Conservation (phyloP, 164 flowering plant species). For the Stephania cephalantha region DNA sequence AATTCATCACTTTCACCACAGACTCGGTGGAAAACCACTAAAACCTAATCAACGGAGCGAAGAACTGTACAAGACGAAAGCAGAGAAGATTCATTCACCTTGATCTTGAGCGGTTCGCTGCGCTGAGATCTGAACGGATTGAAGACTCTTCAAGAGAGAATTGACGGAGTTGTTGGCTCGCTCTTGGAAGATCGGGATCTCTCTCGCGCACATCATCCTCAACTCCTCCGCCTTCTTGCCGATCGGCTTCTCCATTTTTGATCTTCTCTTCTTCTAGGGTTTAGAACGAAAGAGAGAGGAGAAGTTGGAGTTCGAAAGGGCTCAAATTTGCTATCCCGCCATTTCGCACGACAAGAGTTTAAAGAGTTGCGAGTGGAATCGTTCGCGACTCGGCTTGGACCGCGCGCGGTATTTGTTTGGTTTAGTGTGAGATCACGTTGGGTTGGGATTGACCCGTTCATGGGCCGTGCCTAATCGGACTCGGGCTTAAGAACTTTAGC, state of each 20-base stretch:
- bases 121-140: conserved; percentile 30
- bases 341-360: not conserved
- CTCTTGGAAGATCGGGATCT: conserved; percentile 32
- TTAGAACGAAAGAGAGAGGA: not conserved
- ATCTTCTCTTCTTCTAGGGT: not conserved
- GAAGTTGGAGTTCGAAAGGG: not conserved
- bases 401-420: not conserved
- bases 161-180: conserved; percentile 25
- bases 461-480: too few species aligned
- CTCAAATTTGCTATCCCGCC: conserved; percentile 7
- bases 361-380: not conserved
- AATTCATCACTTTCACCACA: not conserved
- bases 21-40: not conserved
- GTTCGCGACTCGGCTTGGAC: not conserved
- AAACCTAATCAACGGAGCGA: not conserved
- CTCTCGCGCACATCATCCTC: conserved; percentile 34
- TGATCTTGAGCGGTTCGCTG: conserved; percentile 32
- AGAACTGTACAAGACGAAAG: not conserved
- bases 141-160: conserved; percentile 25
- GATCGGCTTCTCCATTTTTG: conserved; percentile 9
- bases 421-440: not conserved
- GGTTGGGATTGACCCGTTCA: not conserved
- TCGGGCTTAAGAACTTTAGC: too few species aligned
- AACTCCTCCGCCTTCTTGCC: conserved; percentile 26
- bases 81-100: conserved; percentile 23